Base-by-base conservation (phyloP, 805 yeast genomes). In the Candida railenensis region DNA sequence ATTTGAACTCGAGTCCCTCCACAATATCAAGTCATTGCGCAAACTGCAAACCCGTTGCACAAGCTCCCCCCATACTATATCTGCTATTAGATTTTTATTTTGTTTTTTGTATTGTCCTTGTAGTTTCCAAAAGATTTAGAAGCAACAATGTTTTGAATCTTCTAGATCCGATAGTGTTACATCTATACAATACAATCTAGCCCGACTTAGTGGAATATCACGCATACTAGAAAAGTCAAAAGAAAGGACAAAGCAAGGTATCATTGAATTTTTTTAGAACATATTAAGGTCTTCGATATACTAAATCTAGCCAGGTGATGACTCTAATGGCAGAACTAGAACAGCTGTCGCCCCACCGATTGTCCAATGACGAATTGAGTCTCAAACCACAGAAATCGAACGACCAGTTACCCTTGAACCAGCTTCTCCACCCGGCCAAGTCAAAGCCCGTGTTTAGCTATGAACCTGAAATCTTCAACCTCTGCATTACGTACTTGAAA, bases 401-500 rank as follows among this genome's bases (percentile, higher is more conserved):
- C 16, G 43, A 40, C 20, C 43, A 40, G 11, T 22, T 32, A 5
- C 43, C 43, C 19, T 12, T 40, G 5, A 40, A 22, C 16, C 43
- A 32, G 19, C 33, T 40, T 7, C 34, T 22, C 14, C 34, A 40
- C 16, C 36, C 43, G 22, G 14, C 43, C 20, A 40, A 32, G n/a
- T 28, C 43, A 4, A 40, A 28, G 19, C 43, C 43, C 18, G 52
- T 57, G 9, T 72, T 72, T 53, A 59, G 59, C 42, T 72, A 69
- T 51, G 76, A 72, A 48, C 55, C 59, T 43, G 80, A 77, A 39
- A 60, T 83, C 15, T 73, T 83, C 39, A 72, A 73, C 20, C 68
- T 82, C 20, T 81, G 88, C 52, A 73, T 80, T 37, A 67, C 72
- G 37, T 82, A 81, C 54, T 63, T 90, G 3, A 69, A 67, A 41